These are phyloP conservation scores for Aspergillus transmontanensis DNA, from an alignment of 2,329 filamentous ascomycete genomes.

Conservation along the genomic window DNA sequence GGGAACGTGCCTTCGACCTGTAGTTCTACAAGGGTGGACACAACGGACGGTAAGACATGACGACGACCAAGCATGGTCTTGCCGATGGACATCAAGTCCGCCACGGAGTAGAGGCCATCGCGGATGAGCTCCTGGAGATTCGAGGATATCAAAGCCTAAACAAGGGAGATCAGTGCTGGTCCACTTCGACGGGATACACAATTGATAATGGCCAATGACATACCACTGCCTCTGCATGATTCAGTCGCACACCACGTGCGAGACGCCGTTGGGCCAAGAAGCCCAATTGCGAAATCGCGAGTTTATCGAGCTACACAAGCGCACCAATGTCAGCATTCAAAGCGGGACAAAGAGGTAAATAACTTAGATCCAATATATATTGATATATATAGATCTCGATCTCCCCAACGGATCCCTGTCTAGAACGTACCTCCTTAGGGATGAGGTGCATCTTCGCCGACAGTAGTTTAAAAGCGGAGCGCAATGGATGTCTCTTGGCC, in stretches of 20 bases:
- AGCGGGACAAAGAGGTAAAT: no score
- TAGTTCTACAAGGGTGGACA: constrained; percentile 76
- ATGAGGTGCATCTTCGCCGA: constrained; percentile 46
- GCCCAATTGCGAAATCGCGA: constrained; percentile 86
- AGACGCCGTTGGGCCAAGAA: constrained; percentile 84
- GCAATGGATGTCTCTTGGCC: constrained; percentile 12
- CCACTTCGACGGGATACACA: neutral
- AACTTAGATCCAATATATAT: no score
- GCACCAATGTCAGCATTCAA: neutral
- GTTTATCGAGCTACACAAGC: constrained; percentile 79
- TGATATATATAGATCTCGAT: neutral
- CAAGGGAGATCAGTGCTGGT: constrained; percentile 10
- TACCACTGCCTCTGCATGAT: constrained; percentile 86
- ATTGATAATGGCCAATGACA: constrained; percentile 12
- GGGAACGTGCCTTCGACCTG: constrained; percentile 95
- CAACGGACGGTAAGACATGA: constrained; percentile 83
- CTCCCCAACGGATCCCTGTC: constrained; percentile 1
- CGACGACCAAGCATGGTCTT: constrained; percentile 90
- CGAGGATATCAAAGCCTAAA: constrained; percentile 65
- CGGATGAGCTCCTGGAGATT: constrained; percentile 95
- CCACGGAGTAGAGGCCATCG: constrained; percentile 89
- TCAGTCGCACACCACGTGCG: constrained; percentile 83
- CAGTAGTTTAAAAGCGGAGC: neutral
- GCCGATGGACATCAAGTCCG: constrained; percentile 90
- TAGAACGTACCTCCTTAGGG: constrained; percentile 46